Evolutionary conservation across 2,329 filamentous ascomycete species (phyloP), one percentile per base, ranked within the genome.

Genomic region (Pyricularia sp.): DNA sequence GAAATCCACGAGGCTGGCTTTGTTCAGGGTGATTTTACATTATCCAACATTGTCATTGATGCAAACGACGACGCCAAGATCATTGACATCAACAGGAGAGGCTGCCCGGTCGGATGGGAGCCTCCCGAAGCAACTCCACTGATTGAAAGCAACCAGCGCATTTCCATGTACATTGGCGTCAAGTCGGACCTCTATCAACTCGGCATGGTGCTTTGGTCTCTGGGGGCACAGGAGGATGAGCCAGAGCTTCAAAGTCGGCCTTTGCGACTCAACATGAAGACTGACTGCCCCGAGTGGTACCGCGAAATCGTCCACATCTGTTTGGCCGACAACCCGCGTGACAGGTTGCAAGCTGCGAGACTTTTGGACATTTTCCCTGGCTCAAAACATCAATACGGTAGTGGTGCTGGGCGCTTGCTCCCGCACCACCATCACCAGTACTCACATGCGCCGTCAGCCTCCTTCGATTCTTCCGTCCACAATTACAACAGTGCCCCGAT

Each of bases 81-180:
- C 73, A 99, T 99, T 76, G 95, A 99, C 78, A 97, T 99, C 81
- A 99, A 99, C 80, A 87, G 95, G 69, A 86, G 95, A 74, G 95
- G 95, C n/a, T 99, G 95, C 75, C 95, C 95, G 0, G 92, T 98
- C 4, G 94, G 94, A 28, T 99, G 95, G 95, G 95, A 99, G 73
- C 94, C 95, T 2, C 95, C 95, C 4, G 95, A 99, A 79, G 91
- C 96, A 69, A 90, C 90, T 20, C 86, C 87, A 6, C 87, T 98
- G 69, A 93, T 98, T 70, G 90, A 94, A 72, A 94, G 90, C 78
- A 92, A 92, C 69, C 94, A 97, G 78, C 87, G 93, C 33, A 94
- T 99, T 68, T 91, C 92, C 64, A 97, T 98, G 90, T 97, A 97
- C 76, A 98, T 99, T 76, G 94, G 95, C 14, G 93, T 97, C 76